These are phyloP conservation scores for Blumeria graminis DNA, from an alignment of 2,329 filamentous ascomycete species.

Conservation along the genomic window DNA sequence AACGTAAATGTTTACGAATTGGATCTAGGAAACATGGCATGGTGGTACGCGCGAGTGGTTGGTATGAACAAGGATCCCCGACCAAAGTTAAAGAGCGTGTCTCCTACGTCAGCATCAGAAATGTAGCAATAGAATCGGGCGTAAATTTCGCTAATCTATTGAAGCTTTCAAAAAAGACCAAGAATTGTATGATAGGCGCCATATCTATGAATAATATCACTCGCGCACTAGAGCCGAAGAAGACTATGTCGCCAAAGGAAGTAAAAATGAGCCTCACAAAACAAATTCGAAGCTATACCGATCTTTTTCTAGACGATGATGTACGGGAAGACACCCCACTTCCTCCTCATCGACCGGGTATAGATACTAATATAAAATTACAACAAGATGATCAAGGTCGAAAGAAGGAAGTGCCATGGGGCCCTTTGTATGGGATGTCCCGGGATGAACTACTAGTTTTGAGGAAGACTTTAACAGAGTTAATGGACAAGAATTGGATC, in stretches of 20 bases:
- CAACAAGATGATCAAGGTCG: not conserved
- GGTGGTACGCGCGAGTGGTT: not conserved
- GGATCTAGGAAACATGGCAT: not conserved
- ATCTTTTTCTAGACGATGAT: not conserved
- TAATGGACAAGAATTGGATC: not conserved
- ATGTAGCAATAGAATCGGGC: not conserved
- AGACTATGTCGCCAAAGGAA: no score
- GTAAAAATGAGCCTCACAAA: not conserved
- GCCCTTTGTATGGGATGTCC: not conserved
- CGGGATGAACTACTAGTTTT: not conserved
- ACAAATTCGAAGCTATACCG: not conserved
- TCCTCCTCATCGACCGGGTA: not conserved
- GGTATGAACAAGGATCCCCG: conserved; percentile 1
- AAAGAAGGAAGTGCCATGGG: not conserved
- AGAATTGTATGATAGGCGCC: not conserved
- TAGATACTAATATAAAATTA: not conserved
- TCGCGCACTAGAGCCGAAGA: not conserved
- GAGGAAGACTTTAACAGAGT: not conserved
- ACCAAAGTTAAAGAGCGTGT: not conserved
- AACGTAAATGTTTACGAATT: not conserved
- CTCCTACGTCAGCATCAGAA: not conserved
- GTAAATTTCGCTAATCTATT: not conserved
- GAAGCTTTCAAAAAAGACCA: not conserved
- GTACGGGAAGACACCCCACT: not conserved
- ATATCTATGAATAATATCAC: not conserved